These are phyloP conservation scores for Picochlorum sp. DNA, from an alignment of 139 green algal genomes.

Conservation along the genomic window DNA sequence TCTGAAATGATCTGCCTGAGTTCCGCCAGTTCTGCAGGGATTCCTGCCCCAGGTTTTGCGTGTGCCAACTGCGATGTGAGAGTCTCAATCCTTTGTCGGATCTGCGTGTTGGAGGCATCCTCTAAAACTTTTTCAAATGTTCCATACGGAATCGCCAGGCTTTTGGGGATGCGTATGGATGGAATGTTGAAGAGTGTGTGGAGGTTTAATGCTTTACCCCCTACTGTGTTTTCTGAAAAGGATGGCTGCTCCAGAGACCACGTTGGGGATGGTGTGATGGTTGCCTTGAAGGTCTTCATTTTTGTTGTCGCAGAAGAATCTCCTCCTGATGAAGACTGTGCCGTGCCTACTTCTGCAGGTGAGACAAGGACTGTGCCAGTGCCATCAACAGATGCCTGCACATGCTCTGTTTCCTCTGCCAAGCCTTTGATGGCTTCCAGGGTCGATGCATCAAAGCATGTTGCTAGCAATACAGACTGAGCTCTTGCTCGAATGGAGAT, in stretches of 20 bases:
- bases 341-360: neutral
- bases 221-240: conserved; percentile 55
- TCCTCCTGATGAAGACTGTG: neutral
- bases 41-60: neutral
- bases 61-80: conserved; percentile 19
- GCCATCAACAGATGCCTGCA: conserved; percentile 2
- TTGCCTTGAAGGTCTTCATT: neutral
- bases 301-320: neutral
- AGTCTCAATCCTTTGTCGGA: conserved; percentile 23
- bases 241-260: conserved; percentile 44
- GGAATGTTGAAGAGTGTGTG: conserved; percentile 41
- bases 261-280: neutral
- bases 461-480: conserved; percentile 70
- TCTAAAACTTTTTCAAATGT: conserved; percentile 68
- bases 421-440: conserved; percentile 22
- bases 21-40: conserved; percentile 30
- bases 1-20: conserved; percentile 25
- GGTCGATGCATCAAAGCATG: conserved; percentile 55
- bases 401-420: conserved; percentile 13
- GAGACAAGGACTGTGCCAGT: conserved; percentile 5
- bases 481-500: conserved; percentile 78
- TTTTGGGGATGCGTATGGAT: conserved; percentile 32
- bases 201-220: conserved; percentile 71
- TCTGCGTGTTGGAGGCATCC: conserved; percentile 35
- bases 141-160: conserved; percentile 75